Conservation (phyloP, 2,329 filamentous ascomycete species). For the Fusarium sublunatum region DNA sequence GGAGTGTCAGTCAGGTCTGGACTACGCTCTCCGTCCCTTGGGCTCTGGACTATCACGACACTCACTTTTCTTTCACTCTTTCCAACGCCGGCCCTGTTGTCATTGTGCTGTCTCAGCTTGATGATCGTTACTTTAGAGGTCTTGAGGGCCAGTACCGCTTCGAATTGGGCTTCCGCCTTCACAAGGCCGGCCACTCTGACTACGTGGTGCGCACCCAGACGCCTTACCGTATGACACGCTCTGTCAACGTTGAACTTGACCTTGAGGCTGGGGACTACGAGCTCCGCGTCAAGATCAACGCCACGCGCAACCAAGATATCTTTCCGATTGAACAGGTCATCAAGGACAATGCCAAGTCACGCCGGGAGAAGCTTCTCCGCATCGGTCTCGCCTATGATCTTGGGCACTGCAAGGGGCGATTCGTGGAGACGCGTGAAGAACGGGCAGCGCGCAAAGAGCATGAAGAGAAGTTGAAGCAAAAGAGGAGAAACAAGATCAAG, state of each 20-base stretch:
- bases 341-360: conserved; percentile 68
- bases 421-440: conserved; percentile 61
- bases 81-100: conserved; percentile 62
- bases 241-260: conserved; percentile 80
- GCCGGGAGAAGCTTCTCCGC: conserved; percentile 77
- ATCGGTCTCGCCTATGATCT: conserved; percentile 78
- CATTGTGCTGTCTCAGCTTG: conserved; percentile 67
- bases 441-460: conserved; percentile 59
- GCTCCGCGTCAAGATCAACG: conserved; percentile 79
- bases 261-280: conserved; percentile 80
- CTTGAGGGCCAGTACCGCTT: conserved; percentile 68
- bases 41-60: conserved; percentile 65
- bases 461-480: conserved; percentile 56
- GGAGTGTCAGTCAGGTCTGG: conserved; percentile 62
- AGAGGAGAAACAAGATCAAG: conserved; percentile 50
- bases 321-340: conserved; percentile 74
- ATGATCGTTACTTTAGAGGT: conserved; percentile 67
- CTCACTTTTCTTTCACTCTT: conserved; percentile 63
- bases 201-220: conserved; percentile 66
- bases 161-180: conserved; percentile 65
- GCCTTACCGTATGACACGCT: conserved; percentile 73
- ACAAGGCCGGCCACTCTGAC: conserved; percentile 61
- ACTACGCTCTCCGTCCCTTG: conserved; percentile 66
- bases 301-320: conserved; percentile 65
- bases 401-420: conserved; percentile 72